Base-by-base conservation (phyloP, 2,329 filamentous ascomycete genomes). In the Trichoderma sp. region DNA sequence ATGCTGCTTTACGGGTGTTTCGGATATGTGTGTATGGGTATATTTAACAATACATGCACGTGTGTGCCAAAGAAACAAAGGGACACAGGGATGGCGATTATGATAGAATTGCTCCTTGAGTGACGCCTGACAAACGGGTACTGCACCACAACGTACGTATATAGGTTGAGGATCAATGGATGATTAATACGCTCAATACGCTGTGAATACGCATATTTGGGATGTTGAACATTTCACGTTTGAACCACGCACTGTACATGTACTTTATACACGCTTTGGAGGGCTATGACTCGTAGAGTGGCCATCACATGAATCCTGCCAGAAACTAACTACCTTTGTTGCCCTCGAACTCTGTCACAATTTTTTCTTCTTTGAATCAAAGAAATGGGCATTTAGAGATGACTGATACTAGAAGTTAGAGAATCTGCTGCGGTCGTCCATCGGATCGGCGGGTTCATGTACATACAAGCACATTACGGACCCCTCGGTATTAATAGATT, bases 401-500 rank as follows among this genome's bases (percentile, higher is more conserved):
- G 5, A 61, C 36, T 23, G 17, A 4, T 50, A n/a, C 36, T 12
- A 15, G 17, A 26, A 47, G 9, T 20, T 9, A 28, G 55, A 58
- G 28, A 58, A 30, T 32, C 47, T 3, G 47, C 43, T 43, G 36
- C 36, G 7, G 6, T 39, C 36, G 32, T 34, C 32, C 3, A 34
- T 34, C 32, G 32, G 32, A 34, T 34, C 32, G 34, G 39, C n/a
- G 9, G 17, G n/a, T 50, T 12, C 11, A 50, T 50, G 47, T 50
- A 50, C 36, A 39, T 50, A 20, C n/a, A n/a, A 20, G 5, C 13
- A 20, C 47, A 12, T 50, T 20, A 47, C 61, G 61, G 61, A 28
- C 36, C 61, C 26, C 61, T 64, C 61, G 61, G 61, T 64, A 64
- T 64, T 47, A 47, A 64, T 64, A 47, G 36, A 64, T 64, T 47